Evolutionary conservation across 2,329 filamentous ascomycete genomes (phyloP).

Genomic region (Colletotrichum tropicicola): DNA sequence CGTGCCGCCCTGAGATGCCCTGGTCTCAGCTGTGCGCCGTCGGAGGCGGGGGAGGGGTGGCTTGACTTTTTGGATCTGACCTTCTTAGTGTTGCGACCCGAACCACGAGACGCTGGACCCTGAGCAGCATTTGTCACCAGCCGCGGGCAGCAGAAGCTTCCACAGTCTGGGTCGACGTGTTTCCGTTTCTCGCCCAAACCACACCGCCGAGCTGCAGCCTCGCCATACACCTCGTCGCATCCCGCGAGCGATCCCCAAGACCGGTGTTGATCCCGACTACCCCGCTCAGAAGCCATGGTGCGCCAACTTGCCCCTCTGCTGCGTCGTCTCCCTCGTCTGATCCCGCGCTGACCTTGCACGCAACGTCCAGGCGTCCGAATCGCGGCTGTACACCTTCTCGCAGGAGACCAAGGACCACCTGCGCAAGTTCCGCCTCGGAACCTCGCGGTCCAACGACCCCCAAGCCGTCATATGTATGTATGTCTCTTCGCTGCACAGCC

Average conservation of each 20-base stretch:
- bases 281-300: conserved; percentile 13
- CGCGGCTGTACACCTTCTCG: conserved; percentile 91
- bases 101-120: neutral
- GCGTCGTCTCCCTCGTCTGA: neutral
- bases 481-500: too few relatives aligned
- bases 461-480: conserved; percentile 94
- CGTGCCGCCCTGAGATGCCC: too few relatives aligned
- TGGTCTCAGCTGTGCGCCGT: too few relatives aligned
- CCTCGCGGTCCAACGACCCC: conserved; percentile 84
- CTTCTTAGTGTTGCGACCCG: conserved; percentile 7
- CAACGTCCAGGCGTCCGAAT: conserved; percentile 73
- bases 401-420: conserved; percentile 88
- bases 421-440: conserved; percentile 92
- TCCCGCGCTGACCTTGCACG: conserved; percentile 3
- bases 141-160: neutral
- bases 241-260: neutral
- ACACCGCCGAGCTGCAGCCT: neutral
- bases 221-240: neutral
- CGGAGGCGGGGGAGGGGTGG: conserved; percentile 24
- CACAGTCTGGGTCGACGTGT: neutral
- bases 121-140: conserved; percentile 3
- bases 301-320: neutral
- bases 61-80: conserved; percentile 17
- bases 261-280: neutral
- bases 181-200: neutral